phyloP scores from a whole-genome alignment of 1,139 yeast genomes.

The Candida sojae region DNA sequence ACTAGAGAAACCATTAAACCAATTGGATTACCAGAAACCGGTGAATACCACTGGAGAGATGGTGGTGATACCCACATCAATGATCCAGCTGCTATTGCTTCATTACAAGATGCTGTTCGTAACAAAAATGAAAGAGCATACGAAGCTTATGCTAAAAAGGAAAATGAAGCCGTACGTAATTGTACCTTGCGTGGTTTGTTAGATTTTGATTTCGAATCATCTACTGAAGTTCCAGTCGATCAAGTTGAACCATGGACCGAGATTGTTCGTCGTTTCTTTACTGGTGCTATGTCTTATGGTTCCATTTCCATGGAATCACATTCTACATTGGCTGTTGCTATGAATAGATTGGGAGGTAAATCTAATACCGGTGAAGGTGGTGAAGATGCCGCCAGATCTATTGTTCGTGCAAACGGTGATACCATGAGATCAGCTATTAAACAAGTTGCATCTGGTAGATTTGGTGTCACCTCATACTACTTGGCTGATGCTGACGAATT shows the following conservation, averaged over 20 bases:
- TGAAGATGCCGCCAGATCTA: conserved; percentile 92
- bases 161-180: conserved; percentile 86
- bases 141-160: conserved; percentile 85
- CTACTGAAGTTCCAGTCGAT: conserved; percentile 83
- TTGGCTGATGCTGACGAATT: conserved; percentile 96
- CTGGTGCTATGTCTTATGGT: conserved; percentile 99
- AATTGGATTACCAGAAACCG: conserved; percentile 83
- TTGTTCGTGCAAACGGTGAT: conserved; percentile 81
- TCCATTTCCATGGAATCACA: conserved; percentile 98
- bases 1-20: conserved; percentile 71
- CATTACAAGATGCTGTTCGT: conserved; percentile 94
- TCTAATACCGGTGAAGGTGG: conserved; percentile 99
- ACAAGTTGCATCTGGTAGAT: conserved; percentile 97
- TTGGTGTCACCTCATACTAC: conserved; percentile 95
- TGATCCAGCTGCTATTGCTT: conserved; percentile 93
- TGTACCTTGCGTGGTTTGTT: conserved; percentile 93
- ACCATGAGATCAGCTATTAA: conserved; percentile 98
- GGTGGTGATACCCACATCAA: conserved; percentile 97
- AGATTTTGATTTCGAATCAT: conserved; percentile 77
- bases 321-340: conserved; percentile 95
- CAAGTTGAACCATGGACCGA: conserved; percentile 99
- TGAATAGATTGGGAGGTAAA: conserved; percentile 97
- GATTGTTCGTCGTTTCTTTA: conserved; percentile 93
- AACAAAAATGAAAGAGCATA: conserved; percentile 93
- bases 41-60: conserved; percentile 98